These are phyloP conservation scores for Mycena leptocephala DNA, from an alignment of 768 basidiomycete genomes.

Conservation along the genomic window DNA sequence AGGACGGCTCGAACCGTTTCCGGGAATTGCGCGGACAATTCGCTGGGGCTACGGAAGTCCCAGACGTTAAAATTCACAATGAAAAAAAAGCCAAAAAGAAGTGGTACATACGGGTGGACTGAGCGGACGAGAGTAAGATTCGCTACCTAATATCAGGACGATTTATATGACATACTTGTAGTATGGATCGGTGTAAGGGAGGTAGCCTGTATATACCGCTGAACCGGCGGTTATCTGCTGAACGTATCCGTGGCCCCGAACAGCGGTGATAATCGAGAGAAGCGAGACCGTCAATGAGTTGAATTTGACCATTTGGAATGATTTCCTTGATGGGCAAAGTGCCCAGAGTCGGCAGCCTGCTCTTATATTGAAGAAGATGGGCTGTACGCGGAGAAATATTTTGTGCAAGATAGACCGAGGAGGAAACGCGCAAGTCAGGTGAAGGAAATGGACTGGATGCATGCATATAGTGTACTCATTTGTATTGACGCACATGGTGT, in stretches of 20 bases:
- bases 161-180: not conserved
- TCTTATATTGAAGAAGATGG: not conserved
- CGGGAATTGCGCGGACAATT: constrained; percentile 10
- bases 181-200: constrained; percentile 46
- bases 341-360: not conserved
- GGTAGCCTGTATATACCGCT: constrained; percentile 46
- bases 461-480: not conserved
- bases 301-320: not conserved
- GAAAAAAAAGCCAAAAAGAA: not conserved
- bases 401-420: not conserved
- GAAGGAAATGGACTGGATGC: not conserved
- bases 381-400: not conserved
- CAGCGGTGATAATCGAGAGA: constrained; percentile 27
- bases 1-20: not conserved
- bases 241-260: constrained; percentile 50
- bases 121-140: not conserved
- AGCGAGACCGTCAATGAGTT: not conserved
- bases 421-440: not conserved
- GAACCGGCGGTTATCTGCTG: constrained; percentile 44
- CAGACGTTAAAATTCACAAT: not conserved
- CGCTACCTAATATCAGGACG: not conserved
- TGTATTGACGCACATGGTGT: not conserved
- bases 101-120: constrained; percentile 12
- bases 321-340: not conserved
- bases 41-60: not conserved